Evolutionary conservation across 257 asterid genomes (phyloP).

Genomic region (Eucommia ulmoides): DNA sequence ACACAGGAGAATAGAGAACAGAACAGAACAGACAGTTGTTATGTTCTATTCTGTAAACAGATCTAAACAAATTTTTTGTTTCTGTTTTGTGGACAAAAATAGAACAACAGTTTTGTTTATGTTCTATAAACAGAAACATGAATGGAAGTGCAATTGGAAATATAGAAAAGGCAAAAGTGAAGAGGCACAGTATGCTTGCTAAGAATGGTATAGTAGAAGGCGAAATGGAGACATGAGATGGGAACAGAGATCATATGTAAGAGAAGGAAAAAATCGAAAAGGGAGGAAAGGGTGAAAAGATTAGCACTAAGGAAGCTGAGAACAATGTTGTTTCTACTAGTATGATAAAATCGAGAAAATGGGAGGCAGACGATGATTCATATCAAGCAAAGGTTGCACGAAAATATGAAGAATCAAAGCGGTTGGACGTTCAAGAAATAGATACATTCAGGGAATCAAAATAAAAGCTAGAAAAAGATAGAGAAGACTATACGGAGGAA

Average conservation of each 20-base stretch:
- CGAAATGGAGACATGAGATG: slow-evolving; percentile 8
- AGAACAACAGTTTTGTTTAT: too few relatives aligned
- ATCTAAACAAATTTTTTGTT: too few relatives aligned
- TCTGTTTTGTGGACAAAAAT: too few relatives aligned
- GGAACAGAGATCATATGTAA: too few relatives aligned
- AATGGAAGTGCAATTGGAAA: slow-evolving; percentile 10
- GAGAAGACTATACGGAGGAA: slow-evolving; percentile 8
- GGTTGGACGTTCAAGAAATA: slow-evolving; percentile 15
- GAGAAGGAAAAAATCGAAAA: too few relatives aligned
- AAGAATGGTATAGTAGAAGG: slow-evolving; percentile 4
- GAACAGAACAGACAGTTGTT: too few relatives aligned
- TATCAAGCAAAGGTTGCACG: slow-evolving; percentile 13
- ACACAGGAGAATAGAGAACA: too few relatives aligned
- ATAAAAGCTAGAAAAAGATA: slow-evolving; percentile 9
- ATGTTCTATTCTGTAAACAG: too few relatives aligned
- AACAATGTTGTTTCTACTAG: too few relatives aligned
- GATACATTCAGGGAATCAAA: slow-evolving; percentile 10
- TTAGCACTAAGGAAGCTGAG: too few relatives aligned
- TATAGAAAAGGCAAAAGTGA: slow-evolving; percentile 24
- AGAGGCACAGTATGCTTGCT: slow-evolving; percentile 21
- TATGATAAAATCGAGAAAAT: slow-evolving; percentile 1
- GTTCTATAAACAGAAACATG: too few relatives aligned
- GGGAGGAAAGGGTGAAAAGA: neutral
- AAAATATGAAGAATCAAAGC: slow-evolving; percentile 8
- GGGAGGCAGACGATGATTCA: slow-evolving; percentile 1